Percentiles rank a stretch among this genome's conserved stretches.
Conservation (phyloP, 75 land plant species). For the Azolla pinnata region DNA sequence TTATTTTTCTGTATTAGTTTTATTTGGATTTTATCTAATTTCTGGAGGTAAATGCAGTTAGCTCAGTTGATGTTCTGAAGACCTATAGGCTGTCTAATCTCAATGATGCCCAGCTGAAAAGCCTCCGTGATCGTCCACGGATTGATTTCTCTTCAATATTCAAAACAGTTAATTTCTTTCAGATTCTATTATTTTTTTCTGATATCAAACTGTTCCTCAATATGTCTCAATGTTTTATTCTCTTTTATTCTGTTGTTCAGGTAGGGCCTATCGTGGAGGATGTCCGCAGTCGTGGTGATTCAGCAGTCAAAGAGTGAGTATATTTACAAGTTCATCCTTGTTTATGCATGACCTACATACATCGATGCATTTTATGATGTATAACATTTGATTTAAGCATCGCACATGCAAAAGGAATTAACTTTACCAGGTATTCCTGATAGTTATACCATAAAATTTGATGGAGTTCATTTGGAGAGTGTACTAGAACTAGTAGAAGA, state of each 20-base stretch:
- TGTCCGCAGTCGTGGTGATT: slow-evolving; percentile 74
- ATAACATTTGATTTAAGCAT: too few relatives aligned
- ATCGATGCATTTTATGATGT: too few relatives aligned
- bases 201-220: not conserved
- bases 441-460: slow-evolving; percentile 79
- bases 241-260: slow-evolving; percentile 22
- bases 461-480: slow-evolving; percentile 58
- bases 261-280: slow-evolving; percentile 91
- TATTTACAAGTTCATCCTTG: too few relatives aligned
- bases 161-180: slow-evolving; percentile 27
- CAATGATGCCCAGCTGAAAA: slow-evolving; percentile 32
- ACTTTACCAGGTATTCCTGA: not conserved
- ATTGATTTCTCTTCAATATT: slow-evolving; percentile 93
- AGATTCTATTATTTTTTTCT: not conserved
- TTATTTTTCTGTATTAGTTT: too few relatives aligned
- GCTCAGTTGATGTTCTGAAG: too few relatives aligned
- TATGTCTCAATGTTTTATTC: not conserved
- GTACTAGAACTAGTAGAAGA: slow-evolving; percentile 61
- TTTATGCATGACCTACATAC: too few relatives aligned
- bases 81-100: slow-evolving; percentile 64
- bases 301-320: slow-evolving; percentile 74
- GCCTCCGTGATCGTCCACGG: slow-evolving; percentile 83
- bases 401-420: not conserved
- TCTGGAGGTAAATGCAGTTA: too few relatives aligned
- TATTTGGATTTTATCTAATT: too few relatives aligned